phyloP scores from a whole-genome alignment of 352 stramenopile genomes.

The Thalassiosira ordinaria region DNA sequence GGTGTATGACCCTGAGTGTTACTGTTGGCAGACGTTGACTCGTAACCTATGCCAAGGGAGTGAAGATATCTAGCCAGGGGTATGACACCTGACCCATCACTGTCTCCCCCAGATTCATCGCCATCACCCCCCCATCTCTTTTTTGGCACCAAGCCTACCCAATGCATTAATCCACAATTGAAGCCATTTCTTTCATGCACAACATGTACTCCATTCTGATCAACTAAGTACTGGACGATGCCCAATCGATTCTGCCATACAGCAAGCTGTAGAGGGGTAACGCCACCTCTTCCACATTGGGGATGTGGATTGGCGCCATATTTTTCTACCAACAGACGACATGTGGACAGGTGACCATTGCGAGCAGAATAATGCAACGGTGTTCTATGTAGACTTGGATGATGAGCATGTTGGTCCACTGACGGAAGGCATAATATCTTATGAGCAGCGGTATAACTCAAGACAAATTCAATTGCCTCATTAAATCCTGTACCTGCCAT shows the following conservation, averaged over 20 bases:
- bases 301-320: constrained; percentile 53
- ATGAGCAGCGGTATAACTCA: neutral
- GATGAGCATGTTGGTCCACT: constrained; percentile 8
- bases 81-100: constrained; percentile 60
- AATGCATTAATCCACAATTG: constrained; percentile 79
- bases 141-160: constrained; percentile 72
- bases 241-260: constrained; percentile 81
- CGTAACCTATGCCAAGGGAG: constrained; percentile 52
- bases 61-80: constrained; percentile 69
- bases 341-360: constrained; percentile 71
- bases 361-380: constrained; percentile 40
- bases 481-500: constrained; percentile 52
- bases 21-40: constrained; percentile 44
- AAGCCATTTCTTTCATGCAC: constrained; percentile 76
- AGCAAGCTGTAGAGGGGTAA: constrained; percentile 85
- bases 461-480: constrained; percentile 47
- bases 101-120: constrained; percentile 21
- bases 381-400: neutral
- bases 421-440: neutral
- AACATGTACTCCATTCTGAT: constrained; percentile 50
- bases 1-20: constrained; percentile 71
- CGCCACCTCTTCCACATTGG: constrained; percentile 58
- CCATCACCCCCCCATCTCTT: constrained; percentile 54
- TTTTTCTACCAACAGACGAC: constrained; percentile 56
- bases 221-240: constrained; percentile 70